Evolutionary conservation across 2,329 filamentous ascomycete genomes (phyloP).

Genomic region (Sordariomycetes sp.): DNA sequence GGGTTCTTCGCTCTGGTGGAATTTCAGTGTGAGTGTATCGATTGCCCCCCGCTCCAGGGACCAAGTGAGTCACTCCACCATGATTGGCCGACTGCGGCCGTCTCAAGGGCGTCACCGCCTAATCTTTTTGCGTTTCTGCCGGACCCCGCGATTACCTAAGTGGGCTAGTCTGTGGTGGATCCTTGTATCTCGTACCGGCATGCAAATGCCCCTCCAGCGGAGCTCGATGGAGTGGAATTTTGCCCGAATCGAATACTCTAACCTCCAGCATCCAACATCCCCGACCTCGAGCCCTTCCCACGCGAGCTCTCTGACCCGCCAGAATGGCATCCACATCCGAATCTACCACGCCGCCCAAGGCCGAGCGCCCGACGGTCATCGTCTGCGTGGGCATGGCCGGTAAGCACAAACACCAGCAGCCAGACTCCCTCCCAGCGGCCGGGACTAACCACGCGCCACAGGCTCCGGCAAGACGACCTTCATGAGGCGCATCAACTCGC

Average conservation of each 20-base stretch:
- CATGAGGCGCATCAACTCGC: constrained; percentile 93
- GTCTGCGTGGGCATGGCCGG: constrained; percentile 97
- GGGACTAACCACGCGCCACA: constrained; percentile 15
- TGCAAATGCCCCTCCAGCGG: not conserved
- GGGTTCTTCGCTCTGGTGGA: not conserved
- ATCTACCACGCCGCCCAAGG: not conserved
- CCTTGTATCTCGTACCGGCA: not conserved
- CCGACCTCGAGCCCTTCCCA: not conserved
- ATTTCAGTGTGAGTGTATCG: not conserved
- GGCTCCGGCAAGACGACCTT: constrained; percentile 99
- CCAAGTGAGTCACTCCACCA: not conserved
- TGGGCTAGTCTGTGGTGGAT: not conserved
- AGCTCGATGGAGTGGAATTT: not conserved
- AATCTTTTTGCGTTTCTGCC: not conserved
- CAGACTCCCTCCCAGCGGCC: not conserved
- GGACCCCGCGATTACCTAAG: constrained; percentile 1
- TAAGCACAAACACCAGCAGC: constrained; percentile 19
- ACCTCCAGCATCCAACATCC: not conserved
- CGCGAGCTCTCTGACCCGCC: not conserved
- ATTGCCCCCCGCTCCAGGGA: not conserved
- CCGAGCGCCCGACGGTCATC: constrained; percentile 53
- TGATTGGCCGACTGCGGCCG: not conserved
- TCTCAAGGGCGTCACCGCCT: constrained; percentile 1
- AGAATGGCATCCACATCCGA: not conserved
- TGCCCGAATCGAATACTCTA: not conserved